Evolutionary conservation across 345 rosid genomes (phyloP), one percentile per base, ranked within the genome.

Genomic region (Rhizophora apiculata): DNA sequence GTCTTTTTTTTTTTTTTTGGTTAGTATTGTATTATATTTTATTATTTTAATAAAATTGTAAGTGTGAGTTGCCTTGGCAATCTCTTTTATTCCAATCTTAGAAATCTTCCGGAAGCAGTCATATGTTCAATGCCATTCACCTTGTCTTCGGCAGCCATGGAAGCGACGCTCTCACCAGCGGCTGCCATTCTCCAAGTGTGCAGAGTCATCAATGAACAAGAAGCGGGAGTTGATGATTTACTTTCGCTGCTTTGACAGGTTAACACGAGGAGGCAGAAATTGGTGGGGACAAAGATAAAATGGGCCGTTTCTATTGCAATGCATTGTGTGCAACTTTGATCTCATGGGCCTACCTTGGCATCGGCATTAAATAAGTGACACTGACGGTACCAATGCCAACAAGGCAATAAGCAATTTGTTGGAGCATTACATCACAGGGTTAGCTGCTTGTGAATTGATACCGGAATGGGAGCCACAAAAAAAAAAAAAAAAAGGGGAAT

Each of bases 121-220:
- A 24, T 55, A 19, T 37, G 39, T 48, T 65, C 69, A 20, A 36
- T 46, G 26, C 9, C 64, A 20, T 34, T 43, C 15, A 19, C 48
- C 67, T 69, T 43, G 58, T 37, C 78, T 54, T 69, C 66, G 2
- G 29, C 68, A 20, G 68, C 64, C 69, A 46, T 74, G 70, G 79
- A 68, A 32, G 27, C 65, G 22, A 29, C 72, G 62, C 69, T 56
- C 73, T 73, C 82, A 39, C 71, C 62, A 29, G 36, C 59, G 22
- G 65, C 58, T 52, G 74, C 70, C 83, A 74, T 81, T 68, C 27
- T 62, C 48, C 51, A 65, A 31, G 51, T 30, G 16, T 31, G 46
- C 22, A 6, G 10, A 7, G 20, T 62, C 15, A 49, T 8, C 19
- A 62, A 43, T 3, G 1, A 37, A 34, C 16, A 29, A 19, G 49